Conservation (phyloP, 768 basidiomycete genomes). For the Naganishia randhawae region DNA sequence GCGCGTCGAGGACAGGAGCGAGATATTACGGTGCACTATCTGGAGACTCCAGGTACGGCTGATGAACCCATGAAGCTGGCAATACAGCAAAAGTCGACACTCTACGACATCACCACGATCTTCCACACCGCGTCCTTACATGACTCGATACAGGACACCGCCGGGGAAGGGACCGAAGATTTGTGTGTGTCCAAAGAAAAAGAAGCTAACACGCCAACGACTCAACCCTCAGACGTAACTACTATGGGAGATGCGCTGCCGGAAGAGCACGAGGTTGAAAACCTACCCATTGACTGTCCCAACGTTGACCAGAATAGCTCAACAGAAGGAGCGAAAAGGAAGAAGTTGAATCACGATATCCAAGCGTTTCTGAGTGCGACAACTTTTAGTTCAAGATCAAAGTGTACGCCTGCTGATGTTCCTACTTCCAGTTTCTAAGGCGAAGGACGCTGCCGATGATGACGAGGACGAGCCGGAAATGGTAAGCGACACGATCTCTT, state of each 20-base stretch:
- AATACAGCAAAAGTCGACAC: neutral
- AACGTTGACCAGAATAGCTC: too few species aligned
- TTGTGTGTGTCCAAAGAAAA: neutral
- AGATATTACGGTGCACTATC: neutral
- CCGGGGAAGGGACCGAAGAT: too few species aligned
- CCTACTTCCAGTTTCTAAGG: neutral
- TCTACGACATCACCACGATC: neutral
- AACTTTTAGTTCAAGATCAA: neutral
- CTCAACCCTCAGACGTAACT: neutral
- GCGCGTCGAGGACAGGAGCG: neutral
- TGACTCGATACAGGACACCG: neutral
- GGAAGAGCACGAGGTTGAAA: too few species aligned
- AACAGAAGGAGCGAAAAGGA: too few species aligned
- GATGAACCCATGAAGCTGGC: constrained; percentile 5
- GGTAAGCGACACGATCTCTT: neutral
- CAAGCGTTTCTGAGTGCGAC: neutral
- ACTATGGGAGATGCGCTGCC: too few species aligned
- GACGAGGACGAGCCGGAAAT: neutral
- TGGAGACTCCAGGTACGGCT: neutral
- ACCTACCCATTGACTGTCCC: too few species aligned
- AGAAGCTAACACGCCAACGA: neutral
- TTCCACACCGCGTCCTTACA: neutral
- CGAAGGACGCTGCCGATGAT: neutral
- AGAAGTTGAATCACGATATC: too few species aligned
- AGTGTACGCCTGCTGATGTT: neutral